Base-by-base conservation (phyloP, 2,329 filamentous ascomycete genomes). In the Mariannaea sp. region DNA sequence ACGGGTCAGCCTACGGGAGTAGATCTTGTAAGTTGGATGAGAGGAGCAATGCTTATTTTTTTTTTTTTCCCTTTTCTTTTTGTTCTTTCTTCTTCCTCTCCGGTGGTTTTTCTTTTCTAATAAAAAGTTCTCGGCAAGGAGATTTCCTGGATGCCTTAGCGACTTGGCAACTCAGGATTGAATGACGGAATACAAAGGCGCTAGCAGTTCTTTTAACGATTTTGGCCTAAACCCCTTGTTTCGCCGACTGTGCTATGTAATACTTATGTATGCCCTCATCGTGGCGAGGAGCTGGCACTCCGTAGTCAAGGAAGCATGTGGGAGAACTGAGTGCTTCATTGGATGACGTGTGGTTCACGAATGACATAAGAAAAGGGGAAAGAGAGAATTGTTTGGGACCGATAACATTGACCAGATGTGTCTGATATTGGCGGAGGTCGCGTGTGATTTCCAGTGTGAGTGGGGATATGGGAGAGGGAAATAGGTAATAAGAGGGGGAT, bases 181-280 rank as follows among this genome's bases (percentile, higher is more conserved):
- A 32, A 32, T 32, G 10, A 35, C 17, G 27, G 33, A 47, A 40
- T 26, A 26, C 32, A 14, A 36, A 17, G 39, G 26, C 50, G 44
- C 44, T 53, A 53, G 44, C 39, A 40, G 50, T 26, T 33, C 41
- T 45, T 44, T 38, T 19, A 49, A 44, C 35, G 19, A 12, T 30
- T 14, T 44, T 33, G 50, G 50, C 40, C 39, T 44, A 53, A 53
- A 44, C 39, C 44, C 50, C 50, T 53, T 39, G 39, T 53, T 53
- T 39, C 50, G n/a, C 50, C 50, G 50, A 44, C 39, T 20, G 29
- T 49, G 26, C n/a, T n/a, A n/a, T n/a, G n/a, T n/a, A n/a, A n/a
- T n/a, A n/a, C n/a, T n/a, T n/a, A n/a, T n/a, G 35, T 33, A 48
- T 24, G 35, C 32, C 44, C 39, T 44, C 44, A 53, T 48, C 22